Evolutionary conservation across 1,139 yeast genomes (phyloP).

Genomic region (Yamadazyma songkhlaensis): DNA sequence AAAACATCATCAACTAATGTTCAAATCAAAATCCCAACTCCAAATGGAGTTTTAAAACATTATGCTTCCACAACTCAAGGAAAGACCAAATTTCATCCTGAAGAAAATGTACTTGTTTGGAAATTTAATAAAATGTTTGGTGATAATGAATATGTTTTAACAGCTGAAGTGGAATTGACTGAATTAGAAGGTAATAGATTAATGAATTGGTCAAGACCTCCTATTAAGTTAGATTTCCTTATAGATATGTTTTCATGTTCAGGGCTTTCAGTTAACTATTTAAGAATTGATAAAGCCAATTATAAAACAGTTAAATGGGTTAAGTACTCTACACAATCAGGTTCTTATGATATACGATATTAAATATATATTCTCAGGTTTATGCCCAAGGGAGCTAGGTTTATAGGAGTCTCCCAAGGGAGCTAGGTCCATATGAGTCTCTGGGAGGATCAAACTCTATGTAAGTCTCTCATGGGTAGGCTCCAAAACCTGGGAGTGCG

Average conservation of each 20-base stretch:
- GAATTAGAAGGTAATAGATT: constrained; percentile 15
- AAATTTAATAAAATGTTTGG: constrained; percentile 68
- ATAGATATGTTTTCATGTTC: constrained; percentile 78
- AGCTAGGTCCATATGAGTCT: too few relatives aligned
- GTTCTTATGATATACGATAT: constrained; percentile 76
- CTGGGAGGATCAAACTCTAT: too few relatives aligned
- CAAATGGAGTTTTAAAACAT: constrained; percentile 56
- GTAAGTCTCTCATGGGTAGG: too few relatives aligned
- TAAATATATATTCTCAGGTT: constrained; percentile 21
- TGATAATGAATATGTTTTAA: constrained; percentile 55
- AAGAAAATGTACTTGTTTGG: constrained; percentile 69
- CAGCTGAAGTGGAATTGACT: constrained; percentile 47
- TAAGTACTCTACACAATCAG: constrained; percentile 69
- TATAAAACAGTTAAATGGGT: constrained; percentile 87
- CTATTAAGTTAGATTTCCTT: constrained; percentile 67
- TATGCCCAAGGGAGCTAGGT: too few relatives aligned
- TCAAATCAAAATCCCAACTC: constrained; percentile 64
- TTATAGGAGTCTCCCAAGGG: too few relatives aligned
- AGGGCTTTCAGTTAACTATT: constrained; percentile 70
- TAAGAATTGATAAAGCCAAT: constrained; percentile 67
- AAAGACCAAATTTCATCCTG: constrained; percentile 64
- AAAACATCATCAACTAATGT: constrained; percentile 69
- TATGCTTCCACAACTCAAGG: constrained; percentile 57
- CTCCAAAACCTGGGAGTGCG: background rate
- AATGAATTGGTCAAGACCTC: constrained; percentile 66